Base-by-base conservation (phyloP, 2,329 filamentous ascomycete species). In the Epichloe elymi region DNA sequence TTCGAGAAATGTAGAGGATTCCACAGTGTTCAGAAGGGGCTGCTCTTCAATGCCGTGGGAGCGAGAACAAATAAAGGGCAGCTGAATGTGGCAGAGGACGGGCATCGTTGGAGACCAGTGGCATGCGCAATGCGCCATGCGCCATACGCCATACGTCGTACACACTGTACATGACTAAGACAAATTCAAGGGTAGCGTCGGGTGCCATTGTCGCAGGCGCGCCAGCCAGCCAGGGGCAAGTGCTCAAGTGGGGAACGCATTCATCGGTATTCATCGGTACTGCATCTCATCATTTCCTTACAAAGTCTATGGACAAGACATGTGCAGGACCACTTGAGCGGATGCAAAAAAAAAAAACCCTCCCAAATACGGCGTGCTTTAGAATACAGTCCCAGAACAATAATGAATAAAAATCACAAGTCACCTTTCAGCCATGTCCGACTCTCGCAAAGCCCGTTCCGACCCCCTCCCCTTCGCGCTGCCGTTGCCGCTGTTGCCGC, bases 371-470 rank as follows among this genome's bases (percentile, higher is more conserved):
- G 42, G 23, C 40, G 40, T n/a, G 42, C 40, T 35, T 42, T 56
- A 56, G 48, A 56, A 53, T 56, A 56, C 55, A 56, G 45, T 36
- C 33, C 46, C 49, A 41, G 8, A 48, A 20, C 26, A 10, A 11
- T 30, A 4, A 30, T 11, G 11, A 30, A 30, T 30, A 46, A 53
- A 36, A 51, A 48, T 46, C 49, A 41, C 8, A 41, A 23, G 4
- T 1, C 51, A 43, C 45, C 39, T 20, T 46, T 35, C 8, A 41
- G 10, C 39, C 53, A 48, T 49, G 52, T 54, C 48, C 52, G 41
- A 54, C 53, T 37, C 46, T 49, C 48, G 47, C 46, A 7, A 17
- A 17, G 17, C n/a, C 23, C 44, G 11, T 23, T 41, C 44, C 42
- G 40, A 46, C 52, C 40, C 48, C 42, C 19, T n/a, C n/a, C n/a